A percentile compares a stretch with the other conserved stretches of the same genome.
phyloP scores from a whole-genome alignment of 371 early-diverging fungal genomes.

The Fennellomyces sp. region DNA sequence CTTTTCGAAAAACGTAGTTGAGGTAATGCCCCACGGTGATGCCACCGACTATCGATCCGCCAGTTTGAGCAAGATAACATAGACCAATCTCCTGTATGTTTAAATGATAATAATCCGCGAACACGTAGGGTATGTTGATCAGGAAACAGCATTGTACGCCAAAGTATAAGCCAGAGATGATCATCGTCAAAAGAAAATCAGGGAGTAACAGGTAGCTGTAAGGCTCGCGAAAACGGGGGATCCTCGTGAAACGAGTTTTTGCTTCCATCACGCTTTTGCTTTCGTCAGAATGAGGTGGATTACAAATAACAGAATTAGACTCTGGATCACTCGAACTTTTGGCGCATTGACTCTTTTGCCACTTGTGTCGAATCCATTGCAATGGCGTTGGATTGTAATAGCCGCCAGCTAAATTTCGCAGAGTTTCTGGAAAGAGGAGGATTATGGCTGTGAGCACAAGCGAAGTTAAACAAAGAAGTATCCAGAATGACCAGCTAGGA shows the following conservation, averaged over 20 bases:
- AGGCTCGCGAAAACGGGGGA: neutral
- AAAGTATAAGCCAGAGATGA: neutral
- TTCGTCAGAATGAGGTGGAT: no score
- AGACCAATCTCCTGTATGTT: neutral
- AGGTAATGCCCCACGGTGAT: neutral
- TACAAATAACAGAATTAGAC: no score
- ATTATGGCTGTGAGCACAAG: neutral
- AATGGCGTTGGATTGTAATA: neutral
- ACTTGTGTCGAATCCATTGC: neutral
- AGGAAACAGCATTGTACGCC: neutral
- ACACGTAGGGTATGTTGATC: neutral
- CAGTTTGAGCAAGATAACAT: neutral
- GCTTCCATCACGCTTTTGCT: neutral
- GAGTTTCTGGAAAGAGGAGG: neutral
- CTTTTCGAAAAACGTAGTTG: neutral
- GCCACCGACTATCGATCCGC: neutral
- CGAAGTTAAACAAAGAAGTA: neutral
- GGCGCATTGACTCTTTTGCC: neutral
- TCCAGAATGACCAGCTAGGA: neutral
- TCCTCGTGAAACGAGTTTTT: neutral
- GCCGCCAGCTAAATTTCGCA: neutral
- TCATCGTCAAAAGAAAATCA: neutral
- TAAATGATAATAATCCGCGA: neutral
- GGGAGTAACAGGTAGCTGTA: neutral
- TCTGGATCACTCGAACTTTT: neutral